phyloP scores from a whole-genome alignment of 1,284 basidiomycete genomes.

The Trametes versicolor region DNA sequence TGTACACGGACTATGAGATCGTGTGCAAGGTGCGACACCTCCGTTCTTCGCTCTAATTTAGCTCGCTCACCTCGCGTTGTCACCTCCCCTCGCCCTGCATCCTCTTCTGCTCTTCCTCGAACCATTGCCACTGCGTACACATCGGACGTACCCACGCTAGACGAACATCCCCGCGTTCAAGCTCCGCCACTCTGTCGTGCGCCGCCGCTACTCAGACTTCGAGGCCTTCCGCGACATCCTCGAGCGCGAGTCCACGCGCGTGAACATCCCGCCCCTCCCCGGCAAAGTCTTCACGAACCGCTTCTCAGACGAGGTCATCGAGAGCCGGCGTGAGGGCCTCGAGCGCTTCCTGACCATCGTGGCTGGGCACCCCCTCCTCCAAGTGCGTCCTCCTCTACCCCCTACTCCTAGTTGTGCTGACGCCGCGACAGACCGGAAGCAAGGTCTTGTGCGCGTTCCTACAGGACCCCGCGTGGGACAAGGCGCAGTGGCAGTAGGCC shows the following conservation, averaged over 20 bases:
- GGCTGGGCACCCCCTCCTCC: constrained; percentile 95
- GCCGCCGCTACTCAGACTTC: constrained; percentile 97
- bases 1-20: constrained; percentile 99
- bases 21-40: constrained; percentile 86
- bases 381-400: constrained; percentile 61
- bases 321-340: constrained; percentile 89
- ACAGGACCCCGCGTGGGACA: constrained; percentile 91
- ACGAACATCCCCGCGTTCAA: constrained; percentile 99
- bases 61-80: neutral
- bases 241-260: constrained; percentile 95
- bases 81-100: neutral
- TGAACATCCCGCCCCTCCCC: constrained; percentile 96
- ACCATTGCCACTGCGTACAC: neutral
- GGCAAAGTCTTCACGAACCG: constrained; percentile 97
- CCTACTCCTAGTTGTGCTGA: neutral
- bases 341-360: constrained; percentile 97
- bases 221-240: constrained; percentile 99
- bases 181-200: constrained; percentile 92
- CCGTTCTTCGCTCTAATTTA: neutral
- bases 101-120: neutral
- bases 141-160: constrained; percentile 50
- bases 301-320: constrained; percentile 98
- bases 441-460: constrained; percentile 98
- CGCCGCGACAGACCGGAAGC: constrained; percentile 83
- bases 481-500: constrained; percentile 65